These are phyloP conservation scores for Protoeuglena noctilucae DNA, from an alignment of 139 green algal genomes.

Conservation along the genomic window DNA sequence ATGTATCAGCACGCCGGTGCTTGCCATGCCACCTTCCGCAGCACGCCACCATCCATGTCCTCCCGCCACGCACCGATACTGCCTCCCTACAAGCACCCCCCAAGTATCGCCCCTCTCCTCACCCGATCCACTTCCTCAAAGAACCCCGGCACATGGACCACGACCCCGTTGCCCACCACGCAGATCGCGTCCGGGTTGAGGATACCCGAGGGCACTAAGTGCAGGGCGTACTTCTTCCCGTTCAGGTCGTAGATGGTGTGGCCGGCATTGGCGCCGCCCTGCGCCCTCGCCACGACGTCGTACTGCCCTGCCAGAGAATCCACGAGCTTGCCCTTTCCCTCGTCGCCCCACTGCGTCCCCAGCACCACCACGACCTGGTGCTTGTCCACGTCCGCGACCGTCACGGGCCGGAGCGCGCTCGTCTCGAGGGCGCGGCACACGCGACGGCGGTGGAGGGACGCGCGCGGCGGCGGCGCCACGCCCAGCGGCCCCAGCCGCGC, in stretches of 20 bases:
- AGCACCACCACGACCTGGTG: slow-evolving; percentile 75
- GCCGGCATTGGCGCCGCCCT: slow-evolving; percentile 94
- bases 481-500: too few relatives aligned
- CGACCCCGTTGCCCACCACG: slow-evolving; percentile 93
- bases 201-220: slow-evolving; percentile 92
- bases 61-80: too few relatives aligned
- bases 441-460: too few relatives aligned
- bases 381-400: slow-evolving; percentile 1
- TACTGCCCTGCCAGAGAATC: slow-evolving; percentile 94
- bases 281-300: slow-evolving; percentile 82
- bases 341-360: slow-evolving; percentile 96
- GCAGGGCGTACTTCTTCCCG: slow-evolving; percentile 93
- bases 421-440: too few relatives aligned
- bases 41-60: too few relatives aligned
- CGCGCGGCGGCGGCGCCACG: too few relatives aligned
- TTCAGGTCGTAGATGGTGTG: slow-evolving; percentile 97
- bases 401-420: too few relatives aligned
- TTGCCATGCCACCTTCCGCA: too few relatives aligned
- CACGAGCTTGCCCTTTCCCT: slow-evolving; percentile 99
- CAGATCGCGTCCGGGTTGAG: slow-evolving; percentile 77
- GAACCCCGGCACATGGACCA: slow-evolving; percentile 84
- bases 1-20: too few relatives aligned
- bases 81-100: too few relatives aligned
- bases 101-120: too few relatives aligned
- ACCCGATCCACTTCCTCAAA: slow-evolving; percentile 91